Evolutionary conservation across 352 stramenopile genomes (phyloP).

Genomic region (Pythium biforme): DNA sequence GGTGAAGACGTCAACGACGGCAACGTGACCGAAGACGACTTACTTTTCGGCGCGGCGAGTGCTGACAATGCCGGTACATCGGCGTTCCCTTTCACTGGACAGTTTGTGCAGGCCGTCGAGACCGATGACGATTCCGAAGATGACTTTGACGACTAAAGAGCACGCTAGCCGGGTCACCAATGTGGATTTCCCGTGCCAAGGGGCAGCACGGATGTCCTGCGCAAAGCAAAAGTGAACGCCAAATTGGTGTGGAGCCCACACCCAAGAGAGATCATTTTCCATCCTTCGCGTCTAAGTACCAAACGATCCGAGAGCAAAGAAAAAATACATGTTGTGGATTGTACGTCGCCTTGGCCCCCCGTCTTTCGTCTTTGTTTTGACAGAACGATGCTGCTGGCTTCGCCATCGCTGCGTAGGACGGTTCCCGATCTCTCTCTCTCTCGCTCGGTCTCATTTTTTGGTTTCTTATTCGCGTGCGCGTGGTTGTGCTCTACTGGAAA

Average conservation of each 20-base stretch:
- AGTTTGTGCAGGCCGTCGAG: slow-evolving; percentile 2
- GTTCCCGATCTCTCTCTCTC: no score
- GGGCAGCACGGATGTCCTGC: slow-evolving; percentile 4
- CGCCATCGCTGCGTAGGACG: neutral
- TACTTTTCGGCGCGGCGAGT: slow-evolving; percentile 30
- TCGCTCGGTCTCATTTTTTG: neutral
- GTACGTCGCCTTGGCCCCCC: slow-evolving; percentile 3
- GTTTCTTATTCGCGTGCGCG: neutral
- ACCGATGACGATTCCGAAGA: slow-evolving; percentile 22
- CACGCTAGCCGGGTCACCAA: neutral
- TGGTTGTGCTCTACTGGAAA: neutral
- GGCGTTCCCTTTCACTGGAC: slow-evolving; percentile 1
- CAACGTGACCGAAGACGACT: slow-evolving; percentile 38
- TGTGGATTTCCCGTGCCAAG: neutral
- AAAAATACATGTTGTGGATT: slow-evolving; percentile 21
- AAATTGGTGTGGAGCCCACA: no score
- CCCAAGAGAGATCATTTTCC: neutral
- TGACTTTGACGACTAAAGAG: slow-evolving; percentile 25
- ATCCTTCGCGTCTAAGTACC: neutral
- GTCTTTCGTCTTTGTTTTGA: neutral
- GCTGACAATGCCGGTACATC: neutral
- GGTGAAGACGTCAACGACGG: slow-evolving; percentile 33
- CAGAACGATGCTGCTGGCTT: neutral
- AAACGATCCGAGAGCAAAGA: slow-evolving; percentile 3
- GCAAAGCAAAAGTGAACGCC: neutral